Evolutionary conservation across 192 early-diverging fungal species (phyloP).

Genomic region (Mortierella hygrophila): DNA sequence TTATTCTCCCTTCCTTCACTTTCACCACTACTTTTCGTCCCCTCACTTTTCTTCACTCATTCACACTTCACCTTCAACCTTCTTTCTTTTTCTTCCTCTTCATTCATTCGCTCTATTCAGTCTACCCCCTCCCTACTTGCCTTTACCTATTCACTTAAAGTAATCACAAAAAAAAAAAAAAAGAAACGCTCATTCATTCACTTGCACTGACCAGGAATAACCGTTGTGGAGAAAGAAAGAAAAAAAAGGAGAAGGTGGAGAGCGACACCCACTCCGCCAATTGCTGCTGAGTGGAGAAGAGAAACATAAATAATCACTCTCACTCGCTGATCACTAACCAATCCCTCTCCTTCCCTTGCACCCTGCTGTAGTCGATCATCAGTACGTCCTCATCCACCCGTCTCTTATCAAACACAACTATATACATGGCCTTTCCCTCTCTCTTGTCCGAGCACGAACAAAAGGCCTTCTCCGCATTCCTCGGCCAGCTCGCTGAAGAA

Average conservation of each 20-base stretch:
- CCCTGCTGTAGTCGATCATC: neutral
- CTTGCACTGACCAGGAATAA: neutral
- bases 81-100: neutral
- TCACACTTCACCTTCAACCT: neutral
- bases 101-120: neutral
- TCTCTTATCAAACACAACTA: neutral
- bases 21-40: neutral
- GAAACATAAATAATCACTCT: neutral
- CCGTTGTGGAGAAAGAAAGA: neutral
- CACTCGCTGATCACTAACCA: neutral
- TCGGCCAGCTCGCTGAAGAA: conserved; percentile 39
- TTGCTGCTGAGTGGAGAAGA: neutral
- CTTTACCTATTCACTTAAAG: neutral
- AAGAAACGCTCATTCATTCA: neutral
- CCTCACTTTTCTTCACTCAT: neutral
- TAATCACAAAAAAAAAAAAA: neutral
- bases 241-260: neutral
- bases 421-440: conserved; percentile 38
- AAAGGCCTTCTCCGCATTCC: conserved; percentile 42
- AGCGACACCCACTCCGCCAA: neutral
- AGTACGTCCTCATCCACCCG: neutral
- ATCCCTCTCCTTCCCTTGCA: neutral
- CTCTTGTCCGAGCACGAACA: conserved; percentile 52
- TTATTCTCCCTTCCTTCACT: neutral
- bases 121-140: neutral